Percentiles rank a stretch among this genome's conserved stretches.
Evolutionary conservation across 345 rosid species (phyloP).

Genomic region (Arabidopsis thaliana): DNA sequence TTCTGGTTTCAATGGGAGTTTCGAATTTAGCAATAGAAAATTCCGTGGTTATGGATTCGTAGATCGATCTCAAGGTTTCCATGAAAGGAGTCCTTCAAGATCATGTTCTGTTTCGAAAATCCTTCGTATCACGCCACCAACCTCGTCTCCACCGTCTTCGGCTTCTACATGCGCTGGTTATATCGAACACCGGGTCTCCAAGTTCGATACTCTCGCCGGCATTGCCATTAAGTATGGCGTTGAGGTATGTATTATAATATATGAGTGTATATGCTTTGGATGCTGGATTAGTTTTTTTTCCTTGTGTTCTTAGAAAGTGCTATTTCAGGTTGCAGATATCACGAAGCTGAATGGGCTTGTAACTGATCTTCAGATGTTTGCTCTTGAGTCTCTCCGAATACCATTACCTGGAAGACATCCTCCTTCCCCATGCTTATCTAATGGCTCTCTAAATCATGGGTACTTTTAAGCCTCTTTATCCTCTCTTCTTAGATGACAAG

Average conservation of each 20-base stretch:
- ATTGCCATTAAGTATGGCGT: slow-evolving; percentile 94
- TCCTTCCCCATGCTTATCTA: slow-evolving; percentile 66
- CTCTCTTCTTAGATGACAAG: neutral
- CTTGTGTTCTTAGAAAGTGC: neutral
- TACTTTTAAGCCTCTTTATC: slow-evolving; percentile 34
- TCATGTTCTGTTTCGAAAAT: slow-evolving; percentile 28
- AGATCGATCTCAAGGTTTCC: slow-evolving; percentile 32
- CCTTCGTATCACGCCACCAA: slow-evolving; percentile 37
- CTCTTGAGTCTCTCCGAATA: slow-evolving; percentile 68
- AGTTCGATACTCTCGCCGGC: slow-evolving; percentile 89
- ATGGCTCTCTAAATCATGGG: slow-evolving; percentile 52
- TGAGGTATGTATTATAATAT: slow-evolving; percentile 69
- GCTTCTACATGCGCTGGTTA: slow-evolving; percentile 45
- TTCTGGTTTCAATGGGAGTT: slow-evolving; percentile 34
- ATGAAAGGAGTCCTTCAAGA: slow-evolving; percentile 41
- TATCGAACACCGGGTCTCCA: slow-evolving; percentile 75
- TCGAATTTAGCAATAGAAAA: slow-evolving; percentile 32
- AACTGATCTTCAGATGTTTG: slow-evolving; percentile 94
- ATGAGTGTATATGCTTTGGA: neutral
- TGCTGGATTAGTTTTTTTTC: neutral
- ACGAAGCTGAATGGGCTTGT: slow-evolving; percentile 81
- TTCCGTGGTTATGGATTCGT: slow-evolving; percentile 39
- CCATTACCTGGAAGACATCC: slow-evolving; percentile 93
- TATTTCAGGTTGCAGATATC: slow-evolving; percentile 76
- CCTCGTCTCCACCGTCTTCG: slow-evolving; percentile 35